A percentile compares a stretch with the other conserved stretches of the same genome.
phyloP scores from a whole-genome alignment of 1,284 basidiomycete genomes.

The Rhodotorula sp. region DNA sequence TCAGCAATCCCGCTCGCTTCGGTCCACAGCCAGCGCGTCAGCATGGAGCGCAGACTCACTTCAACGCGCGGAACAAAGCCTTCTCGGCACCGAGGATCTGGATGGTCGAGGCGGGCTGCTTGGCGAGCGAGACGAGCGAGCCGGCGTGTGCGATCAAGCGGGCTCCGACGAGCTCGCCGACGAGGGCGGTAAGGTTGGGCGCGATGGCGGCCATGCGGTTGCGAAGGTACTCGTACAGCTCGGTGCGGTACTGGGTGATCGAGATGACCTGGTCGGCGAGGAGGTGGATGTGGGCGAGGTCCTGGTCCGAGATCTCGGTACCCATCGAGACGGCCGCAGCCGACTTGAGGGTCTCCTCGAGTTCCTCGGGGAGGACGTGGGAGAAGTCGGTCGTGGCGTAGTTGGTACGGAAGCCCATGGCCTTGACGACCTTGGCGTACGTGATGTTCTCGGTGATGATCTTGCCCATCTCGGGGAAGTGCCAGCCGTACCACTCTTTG shows the following conservation, averaged over 20 bases:
- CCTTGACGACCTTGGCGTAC: constrained; percentile 85
- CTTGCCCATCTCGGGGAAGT: constrained; percentile 99
- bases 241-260: constrained; percentile 89
- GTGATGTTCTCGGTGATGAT: constrained; percentile 96
- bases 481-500: constrained; percentile 99
- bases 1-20: neutral
- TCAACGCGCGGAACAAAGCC: constrained; percentile 93
- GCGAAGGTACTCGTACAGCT: constrained; percentile 79
- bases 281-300: constrained; percentile 90
- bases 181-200: constrained; percentile 87
- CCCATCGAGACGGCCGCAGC: constrained; percentile 98
- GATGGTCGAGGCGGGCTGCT: constrained; percentile 97
- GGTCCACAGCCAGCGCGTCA: neutral
- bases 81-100: constrained; percentile 99
- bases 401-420: constrained; percentile 94
- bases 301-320: constrained; percentile 94
- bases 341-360: constrained; percentile 84
- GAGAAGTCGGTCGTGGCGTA: constrained; percentile 81
- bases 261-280: constrained; percentile 84
- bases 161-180: constrained; percentile 94
- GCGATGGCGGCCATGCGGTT: constrained; percentile 99
- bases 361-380: constrained; percentile 87
- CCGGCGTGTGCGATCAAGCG: constrained; percentile 97
- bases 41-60: constrained; percentile 47
- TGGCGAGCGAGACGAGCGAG: constrained; percentile 92